phyloP scores from a whole-genome alignment of 2,329 filamentous ascomycete species.

The Verticillium nonalfalfae region DNA sequence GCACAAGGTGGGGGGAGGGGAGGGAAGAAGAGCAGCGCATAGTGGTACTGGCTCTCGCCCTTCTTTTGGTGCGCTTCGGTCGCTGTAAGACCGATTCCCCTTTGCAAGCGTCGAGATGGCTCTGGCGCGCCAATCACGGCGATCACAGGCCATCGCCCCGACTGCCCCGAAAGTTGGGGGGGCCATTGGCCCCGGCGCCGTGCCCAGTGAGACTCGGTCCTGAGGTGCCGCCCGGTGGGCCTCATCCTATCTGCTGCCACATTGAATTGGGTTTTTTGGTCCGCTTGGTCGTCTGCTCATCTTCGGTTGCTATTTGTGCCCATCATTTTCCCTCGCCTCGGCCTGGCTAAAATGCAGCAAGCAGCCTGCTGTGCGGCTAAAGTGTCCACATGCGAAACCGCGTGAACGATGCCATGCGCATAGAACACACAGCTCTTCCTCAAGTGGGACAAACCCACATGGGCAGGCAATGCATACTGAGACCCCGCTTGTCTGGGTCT shows the following conservation, averaged over 20 bases:
- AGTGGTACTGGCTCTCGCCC: not conserved
- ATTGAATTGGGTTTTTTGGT: not conserved
- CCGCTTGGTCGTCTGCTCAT: slow-evolving; percentile 7
- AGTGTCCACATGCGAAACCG: not conserved
- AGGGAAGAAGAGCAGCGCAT: not conserved
- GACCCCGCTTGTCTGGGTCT: not conserved
- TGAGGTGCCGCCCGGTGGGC: not conserved
- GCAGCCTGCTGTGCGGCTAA: not conserved
- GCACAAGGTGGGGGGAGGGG: not conserved
- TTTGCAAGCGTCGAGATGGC: not conserved
- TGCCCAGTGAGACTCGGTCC: not conserved
- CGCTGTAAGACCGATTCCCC: slow-evolving; percentile 12
- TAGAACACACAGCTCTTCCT: not conserved
- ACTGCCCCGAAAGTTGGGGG: not conserved
- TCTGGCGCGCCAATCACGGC: slow-evolving; percentile 4
- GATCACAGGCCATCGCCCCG: not conserved
- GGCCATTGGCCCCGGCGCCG: not conserved
- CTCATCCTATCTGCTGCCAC: not conserved
- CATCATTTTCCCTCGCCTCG: no score
- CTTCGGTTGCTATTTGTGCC: not conserved
- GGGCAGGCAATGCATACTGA: not conserved
- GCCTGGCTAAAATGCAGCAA: no score
- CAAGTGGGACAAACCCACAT: not conserved
- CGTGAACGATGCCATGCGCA: not conserved
- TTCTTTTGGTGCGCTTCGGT: slow-evolving; percentile 8